Evolutionary conservation across 176 grass and related monocot genomes (phyloP), one percentile per base, ranked within the genome.

Genomic region (Triticum timopheevii): DNA sequence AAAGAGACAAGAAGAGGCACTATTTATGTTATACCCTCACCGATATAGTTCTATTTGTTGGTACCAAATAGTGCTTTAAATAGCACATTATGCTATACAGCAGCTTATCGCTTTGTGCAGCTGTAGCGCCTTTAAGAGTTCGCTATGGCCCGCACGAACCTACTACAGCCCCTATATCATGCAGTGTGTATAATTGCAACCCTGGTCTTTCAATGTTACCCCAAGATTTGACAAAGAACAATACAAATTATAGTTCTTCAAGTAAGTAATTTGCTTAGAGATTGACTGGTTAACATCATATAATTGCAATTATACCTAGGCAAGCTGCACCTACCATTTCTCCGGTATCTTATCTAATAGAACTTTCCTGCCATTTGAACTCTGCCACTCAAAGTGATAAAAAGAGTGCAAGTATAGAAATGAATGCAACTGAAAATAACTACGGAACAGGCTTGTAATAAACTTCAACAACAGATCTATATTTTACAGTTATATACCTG

Each of bases 401-500:
- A 89, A 76, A 78, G 24, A 45, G 3, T 44, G 86, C 17, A 65
- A 64, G 13, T 20, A 74, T 36, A 64, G 38, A 7, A 47, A 83
- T 79, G 17, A 73, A 30, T 15, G 23, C 49, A 52, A 74, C 63
- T 49, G 25, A 33, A 81, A 47, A 81, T 16, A 77, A 44, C 39
- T 86, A 17, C 25, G 9, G 20, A 70, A 77, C 36, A 63, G 49
- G 17, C 11, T 44, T 61, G 59, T 52, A 81, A 36, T 45, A 70
- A 70, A 76, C 54, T 34, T 69, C 28, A 86, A 47, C 13, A 45
- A 67, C 52, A 38, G 44, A 38, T 83, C 13, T 24, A 4, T 44
- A 11, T 44, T 73, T 69, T 70, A 69, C 36, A 34, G 36, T 64
- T 11, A 66, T 15, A 66, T 80, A 91, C 97, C 93, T 98, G 97